These are phyloP conservation scores for Nicotiana knightiana DNA, from an alignment of 257 asterid species.

Conservation along the genomic window DNA sequence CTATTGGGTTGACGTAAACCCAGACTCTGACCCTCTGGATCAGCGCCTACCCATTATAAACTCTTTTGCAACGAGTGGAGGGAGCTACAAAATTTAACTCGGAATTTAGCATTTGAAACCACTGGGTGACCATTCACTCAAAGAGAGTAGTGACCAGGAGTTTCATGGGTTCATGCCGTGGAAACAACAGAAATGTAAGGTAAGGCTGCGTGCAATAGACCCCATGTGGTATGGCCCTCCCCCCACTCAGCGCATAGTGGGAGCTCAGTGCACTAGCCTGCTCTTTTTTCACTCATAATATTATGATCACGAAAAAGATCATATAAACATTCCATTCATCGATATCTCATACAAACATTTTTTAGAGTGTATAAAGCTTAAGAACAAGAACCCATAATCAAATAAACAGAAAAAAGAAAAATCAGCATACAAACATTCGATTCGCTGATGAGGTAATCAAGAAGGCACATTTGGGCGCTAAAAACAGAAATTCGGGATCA, in stretches of 20 bases:
- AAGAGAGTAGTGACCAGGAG: not conserved
- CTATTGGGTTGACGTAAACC: too few relatives aligned
- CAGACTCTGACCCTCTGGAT: too few relatives aligned
- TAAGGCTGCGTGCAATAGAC: too few relatives aligned
- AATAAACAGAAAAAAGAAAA: not conserved
- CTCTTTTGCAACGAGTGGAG: not conserved
- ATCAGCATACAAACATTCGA: not conserved
- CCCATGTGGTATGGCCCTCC: too few relatives aligned
- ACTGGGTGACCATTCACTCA: not conserved
- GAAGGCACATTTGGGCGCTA: not conserved
- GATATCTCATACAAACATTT: not conserved
- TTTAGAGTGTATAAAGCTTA: not conserved
- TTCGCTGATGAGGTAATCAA: not conserved
- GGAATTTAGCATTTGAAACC: too few relatives aligned
- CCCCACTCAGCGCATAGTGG: too few relatives aligned
- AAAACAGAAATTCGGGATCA: not conserved
- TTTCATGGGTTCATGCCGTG: too few relatives aligned
- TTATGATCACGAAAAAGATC: not conserved
- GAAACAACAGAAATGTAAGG: too few relatives aligned
- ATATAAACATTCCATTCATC: not conserved
- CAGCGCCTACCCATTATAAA: not conserved
- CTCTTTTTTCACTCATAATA: not conserved
- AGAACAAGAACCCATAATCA: not conserved
- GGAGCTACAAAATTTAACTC: not conserved
- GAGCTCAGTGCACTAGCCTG: too few relatives aligned